A percentile compares a stretch with the other conserved stretches of the same genome.
These are phyloP conservation scores for Colletotrichum lindemuthianum DNA, from an alignment of 2,329 filamentous ascomycete species.

Conservation along the genomic window DNA sequence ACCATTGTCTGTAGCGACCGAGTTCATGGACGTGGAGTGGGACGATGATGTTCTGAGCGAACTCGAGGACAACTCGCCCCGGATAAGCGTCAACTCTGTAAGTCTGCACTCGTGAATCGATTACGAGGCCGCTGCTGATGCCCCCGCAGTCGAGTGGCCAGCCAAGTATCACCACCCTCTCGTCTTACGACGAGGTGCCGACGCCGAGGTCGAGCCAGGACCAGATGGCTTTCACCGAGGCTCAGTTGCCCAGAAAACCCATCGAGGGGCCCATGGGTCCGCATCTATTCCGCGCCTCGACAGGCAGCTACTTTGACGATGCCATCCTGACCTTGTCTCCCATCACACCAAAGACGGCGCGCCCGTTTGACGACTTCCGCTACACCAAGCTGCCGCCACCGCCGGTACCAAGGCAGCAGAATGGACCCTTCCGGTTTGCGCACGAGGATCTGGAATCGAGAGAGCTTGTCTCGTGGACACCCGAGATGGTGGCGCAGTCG, in stretches of 20 bases:
- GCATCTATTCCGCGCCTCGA: slow-evolving; percentile 83
- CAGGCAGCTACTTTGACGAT: slow-evolving; percentile 61
- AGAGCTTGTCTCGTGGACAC: slow-evolving; percentile 74
- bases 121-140: slow-evolving; percentile 32
- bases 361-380: slow-evolving; percentile 38
- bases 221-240: slow-evolving; percentile 65
- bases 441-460: slow-evolving; percentile 66
- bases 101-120: slow-evolving; percentile 47
- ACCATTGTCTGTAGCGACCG: slow-evolving; percentile 77
- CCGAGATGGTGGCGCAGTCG: slow-evolving; percentile 83
- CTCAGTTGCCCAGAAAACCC: slow-evolving; percentile 65
- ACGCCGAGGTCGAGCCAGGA: slow-evolving; percentile 77
- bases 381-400: slow-evolving; percentile 33
- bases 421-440: slow-evolving; percentile 67
- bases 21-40: slow-evolving; percentile 82
- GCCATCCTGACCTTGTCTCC: slow-evolving; percentile 76
- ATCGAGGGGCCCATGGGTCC: slow-evolving; percentile 86
- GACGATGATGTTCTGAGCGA: slow-evolving; percentile 70
- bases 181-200: slow-evolving; percentile 83
- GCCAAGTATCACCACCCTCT: slow-evolving; percentile 85
- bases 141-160: slow-evolving; percentile 54
- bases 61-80: slow-evolving; percentile 72
- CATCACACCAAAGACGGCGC: slow-evolving; percentile 72
- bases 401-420: slow-evolving; percentile 45
- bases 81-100: slow-evolving; percentile 78